phyloP scores from a whole-genome alignment of 768 basidiomycete species.

The Pleurotus giganteus region DNA sequence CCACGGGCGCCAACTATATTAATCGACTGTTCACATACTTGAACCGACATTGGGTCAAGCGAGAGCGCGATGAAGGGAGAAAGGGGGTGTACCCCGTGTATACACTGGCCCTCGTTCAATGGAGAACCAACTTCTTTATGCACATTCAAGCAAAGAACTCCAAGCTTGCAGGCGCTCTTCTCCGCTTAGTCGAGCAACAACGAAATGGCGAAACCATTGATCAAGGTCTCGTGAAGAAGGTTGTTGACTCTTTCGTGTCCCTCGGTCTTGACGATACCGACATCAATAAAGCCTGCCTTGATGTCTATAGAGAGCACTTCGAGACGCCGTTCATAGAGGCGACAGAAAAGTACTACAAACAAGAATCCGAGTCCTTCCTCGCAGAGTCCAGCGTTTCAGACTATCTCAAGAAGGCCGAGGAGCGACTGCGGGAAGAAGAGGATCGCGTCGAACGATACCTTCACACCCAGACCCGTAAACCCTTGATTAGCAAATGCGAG shows the following conservation, averaged over 20 bases:
- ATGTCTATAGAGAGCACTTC: constrained; percentile 91
- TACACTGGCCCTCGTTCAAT: constrained; percentile 94
- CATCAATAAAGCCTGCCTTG: constrained; percentile 88
- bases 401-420: constrained; percentile 93
- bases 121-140: constrained; percentile 89
- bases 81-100: constrained; percentile 95
- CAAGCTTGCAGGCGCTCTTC: constrained; percentile 84
- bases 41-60: constrained; percentile 98
- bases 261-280: constrained; percentile 92
- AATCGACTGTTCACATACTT: constrained; percentile 97
- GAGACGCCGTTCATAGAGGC: constrained; percentile 85
- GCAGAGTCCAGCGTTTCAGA: constrained; percentile 88
- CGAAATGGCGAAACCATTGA: constrained; percentile 94
- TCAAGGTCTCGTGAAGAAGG: constrained; percentile 88
- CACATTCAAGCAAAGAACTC: constrained; percentile 80
- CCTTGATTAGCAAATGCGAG: constrained; percentile 82
- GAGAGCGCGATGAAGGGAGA: constrained; percentile 95
- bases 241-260: constrained; percentile 93
- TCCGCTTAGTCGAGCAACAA: constrained; percentile 89
- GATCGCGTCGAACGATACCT: constrained; percentile 94
- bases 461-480: constrained; percentile 83
- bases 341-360: constrained; percentile 88
- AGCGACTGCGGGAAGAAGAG: constrained; percentile 90
- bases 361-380: constrained; percentile 89
- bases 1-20: constrained; percentile 95